Percentiles rank a stretch among this genome's conserved stretches.
Conservation (phyloP, 345 rosid genomes). For the Gossypium mustelinum region DNA sequence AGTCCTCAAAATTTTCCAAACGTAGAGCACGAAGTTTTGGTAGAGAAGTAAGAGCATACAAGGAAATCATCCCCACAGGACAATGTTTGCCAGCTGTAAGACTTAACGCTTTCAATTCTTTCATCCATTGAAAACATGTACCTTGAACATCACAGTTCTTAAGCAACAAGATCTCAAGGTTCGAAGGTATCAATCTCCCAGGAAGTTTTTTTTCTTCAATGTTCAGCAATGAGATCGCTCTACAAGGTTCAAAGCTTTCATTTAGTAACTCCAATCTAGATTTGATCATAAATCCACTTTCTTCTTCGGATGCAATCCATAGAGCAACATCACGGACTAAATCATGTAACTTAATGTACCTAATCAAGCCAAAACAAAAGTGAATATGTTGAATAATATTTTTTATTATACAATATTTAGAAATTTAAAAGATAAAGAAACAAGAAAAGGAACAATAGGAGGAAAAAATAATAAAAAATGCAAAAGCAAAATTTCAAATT, state of each 20-base stretch:
- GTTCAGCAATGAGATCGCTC: not conserved
- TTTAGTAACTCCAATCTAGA: not conserved
- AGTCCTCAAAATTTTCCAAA: not conserved
- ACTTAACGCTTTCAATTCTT: not conserved
- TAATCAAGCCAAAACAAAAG: not conserved
- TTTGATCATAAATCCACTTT: not conserved
- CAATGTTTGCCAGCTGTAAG: not conserved
- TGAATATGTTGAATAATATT: not conserved
- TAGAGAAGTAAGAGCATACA: not conserved
- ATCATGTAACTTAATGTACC: not conserved
- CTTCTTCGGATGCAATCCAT: not conserved
- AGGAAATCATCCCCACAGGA: not conserved
- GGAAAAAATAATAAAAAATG: no score
- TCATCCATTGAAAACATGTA: not conserved
- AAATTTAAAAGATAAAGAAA: no score
- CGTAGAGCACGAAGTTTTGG: not conserved
- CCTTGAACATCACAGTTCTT: not conserved
- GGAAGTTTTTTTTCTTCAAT: not conserved
- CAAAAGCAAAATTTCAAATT: no score
- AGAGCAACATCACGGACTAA: not conserved
- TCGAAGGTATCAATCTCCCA: not conserved
- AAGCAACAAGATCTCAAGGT: not conserved
- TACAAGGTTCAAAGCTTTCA: not conserved
- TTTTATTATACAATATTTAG: not conserved
- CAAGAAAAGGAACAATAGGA: no score